Base-by-base conservation (phyloP, 768 basidiomycete species). In the Cyclocybe cylindracea region DNA sequence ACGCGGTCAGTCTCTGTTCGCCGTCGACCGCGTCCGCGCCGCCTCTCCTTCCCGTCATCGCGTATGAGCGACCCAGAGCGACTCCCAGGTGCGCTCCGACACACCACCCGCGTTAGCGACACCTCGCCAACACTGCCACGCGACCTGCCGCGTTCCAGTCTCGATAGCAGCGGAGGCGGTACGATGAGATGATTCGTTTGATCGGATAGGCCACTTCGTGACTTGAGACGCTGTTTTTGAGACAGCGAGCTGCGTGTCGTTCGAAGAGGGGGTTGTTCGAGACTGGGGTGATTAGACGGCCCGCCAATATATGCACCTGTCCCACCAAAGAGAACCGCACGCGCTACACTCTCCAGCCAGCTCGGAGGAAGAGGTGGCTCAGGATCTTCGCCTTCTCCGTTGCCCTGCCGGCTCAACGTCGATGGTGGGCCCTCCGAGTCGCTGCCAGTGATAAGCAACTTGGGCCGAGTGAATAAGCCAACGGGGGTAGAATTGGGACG, bases 281-380 rank as follows among this genome's bases (percentile, higher is more conserved):
- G 37, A 44, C 34, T 36, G 16, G 39, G 49, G 38, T 51, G 48
- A 11, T 55, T 50, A n/a, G 67, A 37, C 8, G 76, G 77, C 0
- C 78, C 74, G 16, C 80, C 76, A 4, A 79, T 64, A 53, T 76
- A 72, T 1, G 77, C 70, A 4, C 73, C 79, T 34, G 70, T 63
- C 3, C 77, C 78, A 14, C 82, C 80, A 40, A 77, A 76, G n/a
- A 84, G 69, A 7, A 89, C 74, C 0, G 86, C 86, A 48, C 77
- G 81, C 7, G 86, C 77, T n/a, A 89, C 85, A 1, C 74, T 79
- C 61, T 86, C 84, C 18, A 89, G 69, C 88, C 88, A 90, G n/a
- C 80, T 80, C 7, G 74, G 64, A 3, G 87, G 86, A 32, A 89
- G 70, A 4, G 86, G 82, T 42, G 63, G 66, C 13, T 56, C 54